Evolutionary conservation across 805 yeast species (phyloP), one percentile per base, ranked within the genome.

Genomic region (Metschnikowia henanensis): DNA sequence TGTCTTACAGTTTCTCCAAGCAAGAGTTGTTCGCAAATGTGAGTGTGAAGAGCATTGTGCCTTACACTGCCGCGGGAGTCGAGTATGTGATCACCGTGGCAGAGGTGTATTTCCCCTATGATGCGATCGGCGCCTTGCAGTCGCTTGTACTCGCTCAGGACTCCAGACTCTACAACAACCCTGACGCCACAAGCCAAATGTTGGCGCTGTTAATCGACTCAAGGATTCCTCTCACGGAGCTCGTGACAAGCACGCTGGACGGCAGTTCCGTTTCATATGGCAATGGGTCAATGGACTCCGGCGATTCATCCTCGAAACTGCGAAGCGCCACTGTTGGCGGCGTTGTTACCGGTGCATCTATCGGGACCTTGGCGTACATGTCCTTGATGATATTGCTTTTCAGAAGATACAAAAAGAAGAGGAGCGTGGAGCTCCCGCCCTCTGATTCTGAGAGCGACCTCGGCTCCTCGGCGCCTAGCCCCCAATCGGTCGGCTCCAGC

Each of bases 81-180:
- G 51, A 64, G 35, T 92, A 88, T 63, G 77, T 89, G 47, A 87
- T 87, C 43, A 86, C 97, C 0, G 87, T 91, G 48, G 98, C 97
- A 6, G 85, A 85, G 61, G 84, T 88, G 43, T 89, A 86, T 61
- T 84, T 89, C 68, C 96, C 96, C 18, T 61, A 66, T 9, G 61
- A 64, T 10, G 65, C 75, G 23, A 75, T 87, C 15, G 54, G 61
- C 1, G 60, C 68, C 0, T 70, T 92, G 50, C 77, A 78, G 46
- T 64, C 64, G 15, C 62, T 72, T 30, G 62, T 92, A 33, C 65
- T 70, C 39, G 66, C 81, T 45, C 51, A 72, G 0, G 54, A 68
- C n/a, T 87, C 96, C 3, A 45, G 55, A 19, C 61, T 94, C 37
- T 92, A 85, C 65, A 52, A 69, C 40, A 80, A 82, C 60, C 75